Conservation (phyloP, 2,329 filamentous ascomycete species). For the Sphaceloma murrayae region DNA sequence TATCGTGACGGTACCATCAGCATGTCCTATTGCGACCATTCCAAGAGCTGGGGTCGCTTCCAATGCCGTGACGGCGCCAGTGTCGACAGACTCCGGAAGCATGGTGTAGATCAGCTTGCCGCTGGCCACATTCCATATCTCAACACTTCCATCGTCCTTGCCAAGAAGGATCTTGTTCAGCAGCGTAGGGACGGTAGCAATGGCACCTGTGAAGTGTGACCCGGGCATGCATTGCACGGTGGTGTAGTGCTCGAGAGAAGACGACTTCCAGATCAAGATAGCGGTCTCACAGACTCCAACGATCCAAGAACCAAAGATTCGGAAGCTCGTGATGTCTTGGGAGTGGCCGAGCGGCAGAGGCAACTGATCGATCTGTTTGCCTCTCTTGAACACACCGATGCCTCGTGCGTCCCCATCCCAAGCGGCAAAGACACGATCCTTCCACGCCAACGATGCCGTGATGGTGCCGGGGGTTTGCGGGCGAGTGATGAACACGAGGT, state of each 20-base stretch:
- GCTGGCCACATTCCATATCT: conserved; percentile 96
- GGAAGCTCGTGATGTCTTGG: conserved; percentile 65
- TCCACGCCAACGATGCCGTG: conserved; percentile 80
- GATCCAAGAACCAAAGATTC: conserved; percentile 87
- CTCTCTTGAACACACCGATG: conserved; percentile 85
- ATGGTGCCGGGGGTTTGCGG: conserved; percentile 81
- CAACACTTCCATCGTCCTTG: conserved; percentile 75
- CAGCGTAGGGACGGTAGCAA: conserved; percentile 86
- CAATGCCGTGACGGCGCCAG: conserved; percentile 76
- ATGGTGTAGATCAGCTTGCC: conserved; percentile 87
- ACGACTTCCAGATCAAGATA: conserved; percentile 82
- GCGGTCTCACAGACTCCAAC: conserved; percentile 65
- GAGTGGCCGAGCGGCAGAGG: conserved; percentile 54
- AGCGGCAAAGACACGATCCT: conserved; percentile 76
- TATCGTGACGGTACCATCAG: conserved; percentile 65
- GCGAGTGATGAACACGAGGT: conserved; percentile 84
- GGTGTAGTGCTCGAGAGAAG: conserved; percentile 80
- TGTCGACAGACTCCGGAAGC: conserved; percentile 60
- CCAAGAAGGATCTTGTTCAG: conserved; percentile 93
- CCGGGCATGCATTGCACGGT: conserved; percentile 56
- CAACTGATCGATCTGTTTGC: conserved; percentile 71
- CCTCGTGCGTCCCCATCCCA: conserved; percentile 64
- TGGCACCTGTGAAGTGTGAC: conserved; percentile 59
- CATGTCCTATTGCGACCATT: conserved; percentile 79
- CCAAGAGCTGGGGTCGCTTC: conserved; percentile 77